Evolutionary conservation across 305 asterid species (phyloP).

Genomic region (Fraxinus latifolia): DNA sequence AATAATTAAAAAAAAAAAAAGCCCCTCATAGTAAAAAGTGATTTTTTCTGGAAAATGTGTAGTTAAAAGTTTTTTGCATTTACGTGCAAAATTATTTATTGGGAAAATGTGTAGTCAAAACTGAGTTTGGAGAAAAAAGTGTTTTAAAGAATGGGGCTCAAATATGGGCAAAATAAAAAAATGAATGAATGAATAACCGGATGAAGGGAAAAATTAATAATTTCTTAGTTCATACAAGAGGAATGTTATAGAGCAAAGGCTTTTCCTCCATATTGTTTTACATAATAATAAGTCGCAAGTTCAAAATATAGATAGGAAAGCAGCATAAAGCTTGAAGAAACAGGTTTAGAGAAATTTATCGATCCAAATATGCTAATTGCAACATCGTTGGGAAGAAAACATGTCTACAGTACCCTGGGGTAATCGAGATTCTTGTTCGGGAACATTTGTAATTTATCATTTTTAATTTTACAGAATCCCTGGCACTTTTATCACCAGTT

Average conservation of each 20-base stretch:
- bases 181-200: not conserved
- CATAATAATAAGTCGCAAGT: not conserved
- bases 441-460: not conserved
- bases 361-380: not conserved
- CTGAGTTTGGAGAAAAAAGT: not conserved
- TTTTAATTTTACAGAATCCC: not conserved
- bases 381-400: not conserved
- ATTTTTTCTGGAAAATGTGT: not conserved
- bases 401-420: not conserved
- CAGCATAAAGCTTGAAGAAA: not conserved
- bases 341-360: not conserved
- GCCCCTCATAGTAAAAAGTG: not conserved
- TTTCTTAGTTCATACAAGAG: not conserved
- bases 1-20: not conserved
- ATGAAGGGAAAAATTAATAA: not conserved
- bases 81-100: not conserved
- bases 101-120: not conserved
- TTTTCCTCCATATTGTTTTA: not conserved
- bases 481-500: not conserved
- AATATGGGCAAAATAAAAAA: not conserved
- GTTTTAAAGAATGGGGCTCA: not conserved
- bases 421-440: not conserved
- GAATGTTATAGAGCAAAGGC: not conserved
- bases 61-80: not conserved
- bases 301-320: not conserved